Evolutionary conservation across 371 early-diverging fungal species (phyloP).

Genomic region (Funneliformis caledonium): DNA sequence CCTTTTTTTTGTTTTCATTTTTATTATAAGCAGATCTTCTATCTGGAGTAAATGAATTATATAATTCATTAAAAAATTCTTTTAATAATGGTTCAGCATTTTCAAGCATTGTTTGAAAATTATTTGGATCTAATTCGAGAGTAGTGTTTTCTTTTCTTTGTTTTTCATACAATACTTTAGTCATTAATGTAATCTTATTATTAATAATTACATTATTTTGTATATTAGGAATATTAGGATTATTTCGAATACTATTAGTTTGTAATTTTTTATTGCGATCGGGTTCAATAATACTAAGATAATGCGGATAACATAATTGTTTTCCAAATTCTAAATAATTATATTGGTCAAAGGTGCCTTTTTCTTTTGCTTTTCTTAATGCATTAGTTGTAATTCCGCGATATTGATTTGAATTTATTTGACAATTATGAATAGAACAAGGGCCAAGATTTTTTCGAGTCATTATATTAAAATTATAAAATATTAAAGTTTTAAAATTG

Average conservation of each 20-base stretch:
- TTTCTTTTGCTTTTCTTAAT: slow-evolving; percentile 3
- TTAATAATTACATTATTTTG: background rate
- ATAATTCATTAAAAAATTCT: background rate
- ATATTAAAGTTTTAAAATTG: background rate
- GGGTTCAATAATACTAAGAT: background rate
- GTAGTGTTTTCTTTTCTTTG: background rate
- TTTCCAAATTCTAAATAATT: slow-evolving; percentile 12
- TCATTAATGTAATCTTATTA: background rate
- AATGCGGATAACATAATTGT: slow-evolving; percentile 8
- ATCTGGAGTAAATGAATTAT: background rate
- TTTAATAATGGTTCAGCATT: background rate
- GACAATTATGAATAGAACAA: slow-evolving; percentile 3
- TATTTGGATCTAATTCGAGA: background rate
- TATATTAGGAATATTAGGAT: background rate
- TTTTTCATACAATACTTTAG: slow-evolving; percentile 1
- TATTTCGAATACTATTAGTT: background rate
- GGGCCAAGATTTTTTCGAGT: background rate
- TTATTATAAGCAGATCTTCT: background rate
- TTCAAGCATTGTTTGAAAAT: background rate
- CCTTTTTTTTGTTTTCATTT: background rate
- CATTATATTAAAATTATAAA: background rate
- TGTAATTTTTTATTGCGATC: slow-evolving; percentile 2
- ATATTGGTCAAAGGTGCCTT: slow-evolving; percentile 3
- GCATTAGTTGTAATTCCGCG: slow-evolving; percentile 8
- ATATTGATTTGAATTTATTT: background rate